Evolutionary conservation across 257 asterid genomes (phyloP).

Genomic region (Cordia subcordata): DNA sequence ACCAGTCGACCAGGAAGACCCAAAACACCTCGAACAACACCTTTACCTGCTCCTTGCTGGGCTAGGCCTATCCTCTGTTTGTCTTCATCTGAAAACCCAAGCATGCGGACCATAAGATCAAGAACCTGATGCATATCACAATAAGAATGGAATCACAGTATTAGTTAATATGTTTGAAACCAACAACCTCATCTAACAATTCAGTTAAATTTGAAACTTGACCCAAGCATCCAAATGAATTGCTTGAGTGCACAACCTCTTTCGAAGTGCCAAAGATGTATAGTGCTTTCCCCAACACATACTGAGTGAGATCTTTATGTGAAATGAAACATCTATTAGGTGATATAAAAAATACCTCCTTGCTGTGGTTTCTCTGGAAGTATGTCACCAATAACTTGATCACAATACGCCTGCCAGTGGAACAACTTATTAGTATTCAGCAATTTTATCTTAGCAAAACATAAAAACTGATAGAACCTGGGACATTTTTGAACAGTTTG

Average conservation of each 20-base stretch:
- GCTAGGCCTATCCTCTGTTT: constrained; percentile 87
- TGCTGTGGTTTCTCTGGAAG: constrained; percentile 96
- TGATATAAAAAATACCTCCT: constrained; percentile 58
- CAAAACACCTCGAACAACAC: constrained; percentile 91
- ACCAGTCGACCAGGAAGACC: constrained; percentile 95
- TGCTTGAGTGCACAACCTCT: neutral
- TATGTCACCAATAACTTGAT: constrained; percentile 90
- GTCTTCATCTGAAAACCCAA: constrained; percentile 97
- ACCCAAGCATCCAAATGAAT: neutral
- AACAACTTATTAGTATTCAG: constrained; percentile 3
- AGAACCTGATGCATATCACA: constrained; percentile 53
- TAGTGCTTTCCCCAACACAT: no score
- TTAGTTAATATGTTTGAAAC: neutral
- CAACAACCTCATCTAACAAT: no score
- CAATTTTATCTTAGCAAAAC: neutral
- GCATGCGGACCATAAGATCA: constrained; percentile 94
- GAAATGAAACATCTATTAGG: no score
- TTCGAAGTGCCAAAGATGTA: neutral
- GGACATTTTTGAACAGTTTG: neutral
- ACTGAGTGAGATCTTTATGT: no score
- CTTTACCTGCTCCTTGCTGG: constrained; percentile 87
- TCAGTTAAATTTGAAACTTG: neutral
- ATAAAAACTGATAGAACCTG: neutral
- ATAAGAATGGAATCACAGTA: neutral
- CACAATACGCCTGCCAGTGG: constrained; percentile 85